A percentile compares a stretch with the other conserved stretches of the same genome.
Evolutionary conservation across 2,329 filamentous ascomycete genomes (phyloP).

Genomic region (Aureobasidium sp.): DNA sequence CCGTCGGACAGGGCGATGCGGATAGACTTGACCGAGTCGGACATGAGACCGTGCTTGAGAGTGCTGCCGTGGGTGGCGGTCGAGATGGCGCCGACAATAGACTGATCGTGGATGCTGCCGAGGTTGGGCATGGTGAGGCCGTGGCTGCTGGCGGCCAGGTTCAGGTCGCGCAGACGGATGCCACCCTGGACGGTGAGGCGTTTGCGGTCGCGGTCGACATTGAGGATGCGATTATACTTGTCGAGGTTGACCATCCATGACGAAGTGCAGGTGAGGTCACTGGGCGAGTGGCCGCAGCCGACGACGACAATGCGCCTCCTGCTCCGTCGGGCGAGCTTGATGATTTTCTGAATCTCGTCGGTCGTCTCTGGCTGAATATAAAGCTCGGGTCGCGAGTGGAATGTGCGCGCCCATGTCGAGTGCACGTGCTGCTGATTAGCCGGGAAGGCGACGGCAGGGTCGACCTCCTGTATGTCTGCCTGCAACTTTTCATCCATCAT

Average conservation of each 20-base stretch:
- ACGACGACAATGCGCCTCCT: constrained; percentile 75
- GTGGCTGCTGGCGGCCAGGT: constrained; percentile 63
- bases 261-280: constrained; percentile 83
- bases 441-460: constrained; percentile 66
- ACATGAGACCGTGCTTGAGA: constrained; percentile 73
- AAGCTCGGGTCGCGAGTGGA: constrained; percentile 80
- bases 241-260: constrained; percentile 95
- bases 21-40: constrained; percentile 66
- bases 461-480: constrained; percentile 51
- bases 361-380: constrained; percentile 79
- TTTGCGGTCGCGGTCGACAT: constrained; percentile 58
- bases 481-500: constrained; percentile 30
- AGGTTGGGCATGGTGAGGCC: constrained; percentile 85
- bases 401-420: constrained; percentile 92
- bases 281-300: constrained; percentile 90
- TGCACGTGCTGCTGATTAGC: constrained; percentile 67
- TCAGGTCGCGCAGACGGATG: constrained; percentile 71
- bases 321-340: constrained; percentile 73
- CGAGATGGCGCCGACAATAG: constrained; percentile 82
- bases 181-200: constrained; percentile 78
- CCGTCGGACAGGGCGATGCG: constrained; percentile 80
- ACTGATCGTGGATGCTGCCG: constrained; percentile 92
- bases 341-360: constrained; percentile 73
- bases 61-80: constrained; percentile 93
- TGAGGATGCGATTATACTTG: constrained; percentile 65